A percentile compares a stretch with the other conserved stretches of the same genome.
These are phyloP conservation scores for Tetraselmis chui DNA, from an alignment of 139 green algal genomes.

Conservation along the genomic window DNA sequence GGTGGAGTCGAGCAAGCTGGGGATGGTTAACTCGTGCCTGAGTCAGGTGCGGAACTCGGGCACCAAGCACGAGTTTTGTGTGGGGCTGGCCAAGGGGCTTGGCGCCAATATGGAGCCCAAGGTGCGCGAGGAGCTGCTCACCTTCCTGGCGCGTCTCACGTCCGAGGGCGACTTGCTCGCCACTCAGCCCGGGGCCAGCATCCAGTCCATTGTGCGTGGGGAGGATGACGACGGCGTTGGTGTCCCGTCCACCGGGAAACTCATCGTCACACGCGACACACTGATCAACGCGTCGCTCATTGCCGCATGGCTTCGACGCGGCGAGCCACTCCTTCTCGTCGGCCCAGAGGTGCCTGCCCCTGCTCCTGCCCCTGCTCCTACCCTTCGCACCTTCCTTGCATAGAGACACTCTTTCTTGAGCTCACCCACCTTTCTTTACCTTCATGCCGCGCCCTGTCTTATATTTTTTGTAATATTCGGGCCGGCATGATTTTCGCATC, in stretches of 20 bases:
- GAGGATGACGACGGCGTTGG: slow-evolving; percentile 4
- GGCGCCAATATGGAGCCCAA: slow-evolving; percentile 42
- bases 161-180: slow-evolving; percentile 1
- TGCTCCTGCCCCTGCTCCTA: neutral
- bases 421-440: too few species aligned
- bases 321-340: slow-evolving; percentile 60
- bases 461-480: too few species aligned
- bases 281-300: slow-evolving; percentile 37
- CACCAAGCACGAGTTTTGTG: slow-evolving; percentile 33
- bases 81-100: slow-evolving; percentile 45
- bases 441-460: too few species aligned
- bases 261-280: slow-evolving; percentile 10
- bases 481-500: too few species aligned
- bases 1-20: slow-evolving; percentile 49
- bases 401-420: too few species aligned
- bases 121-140: slow-evolving; percentile 29
- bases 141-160: slow-evolving; percentile 28
- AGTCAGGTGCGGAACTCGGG: slow-evolving; percentile 32
- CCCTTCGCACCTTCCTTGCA: too few species aligned
- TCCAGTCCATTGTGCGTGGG: neutral
- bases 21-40: slow-evolving; percentile 27
- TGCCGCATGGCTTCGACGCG: slow-evolving; percentile 51
- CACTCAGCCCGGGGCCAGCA: neutral
- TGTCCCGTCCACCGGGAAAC: neutral
- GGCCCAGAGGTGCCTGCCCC: neutral